These are phyloP conservation scores for Arctium lappa DNA, from an alignment of 129 eudicot species.

Conservation along the genomic window DNA sequence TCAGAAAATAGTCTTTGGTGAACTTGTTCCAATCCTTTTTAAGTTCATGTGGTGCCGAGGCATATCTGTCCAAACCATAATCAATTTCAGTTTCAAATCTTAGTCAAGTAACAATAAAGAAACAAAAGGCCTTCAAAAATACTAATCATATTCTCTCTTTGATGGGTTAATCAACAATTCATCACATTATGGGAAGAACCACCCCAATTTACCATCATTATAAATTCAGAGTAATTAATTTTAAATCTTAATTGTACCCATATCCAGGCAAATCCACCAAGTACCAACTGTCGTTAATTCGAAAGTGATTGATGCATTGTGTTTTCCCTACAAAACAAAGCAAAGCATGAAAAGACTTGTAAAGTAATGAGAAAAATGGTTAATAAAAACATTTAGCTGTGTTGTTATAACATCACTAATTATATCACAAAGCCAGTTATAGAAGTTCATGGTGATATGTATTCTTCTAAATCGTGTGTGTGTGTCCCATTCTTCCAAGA, in stretches of 20 bases:
- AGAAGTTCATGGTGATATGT: background rate
- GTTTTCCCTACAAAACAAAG: constrained; percentile 72
- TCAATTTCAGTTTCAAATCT: background rate
- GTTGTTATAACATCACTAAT: background rate
- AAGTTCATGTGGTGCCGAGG: constrained; percentile 82
- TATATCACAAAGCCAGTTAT: constrained; percentile 1
- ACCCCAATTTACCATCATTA: background rate
- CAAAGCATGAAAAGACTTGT: background rate
- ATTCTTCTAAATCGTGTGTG: no score
- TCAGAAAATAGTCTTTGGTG: constrained; percentile 87
- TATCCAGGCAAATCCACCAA: constrained; percentile 95
- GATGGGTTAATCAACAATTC: background rate
- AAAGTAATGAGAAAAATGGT: background rate
- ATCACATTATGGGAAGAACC: background rate
- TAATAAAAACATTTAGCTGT: background rate
- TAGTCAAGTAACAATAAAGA: background rate
- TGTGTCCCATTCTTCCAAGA: no score
- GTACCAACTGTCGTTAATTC: constrained; percentile 90
- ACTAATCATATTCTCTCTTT: background rate
- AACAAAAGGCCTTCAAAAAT: background rate
- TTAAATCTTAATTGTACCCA: constrained; percentile 47
- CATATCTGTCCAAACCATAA: constrained; percentile 53
- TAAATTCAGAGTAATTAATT: background rate
- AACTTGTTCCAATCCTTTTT: constrained; percentile 81
- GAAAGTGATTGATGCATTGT: constrained; percentile 97